These are phyloP conservation scores for Orbilia quercus DNA, from an alignment of 2,329 filamentous ascomycete genomes.

Conservation along the genomic window DNA sequence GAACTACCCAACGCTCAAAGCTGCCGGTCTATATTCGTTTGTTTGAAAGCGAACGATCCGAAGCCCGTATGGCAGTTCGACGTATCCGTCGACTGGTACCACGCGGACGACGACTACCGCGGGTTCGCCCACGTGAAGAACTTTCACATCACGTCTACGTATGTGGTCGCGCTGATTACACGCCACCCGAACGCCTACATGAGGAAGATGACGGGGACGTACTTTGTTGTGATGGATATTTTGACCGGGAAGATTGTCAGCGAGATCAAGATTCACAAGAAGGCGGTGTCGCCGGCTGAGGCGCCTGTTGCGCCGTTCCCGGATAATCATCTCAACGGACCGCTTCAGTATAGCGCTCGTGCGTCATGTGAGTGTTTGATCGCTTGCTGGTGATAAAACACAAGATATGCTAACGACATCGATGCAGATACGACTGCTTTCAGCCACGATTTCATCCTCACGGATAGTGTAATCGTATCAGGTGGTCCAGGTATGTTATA, in stretches of 20 bases:
- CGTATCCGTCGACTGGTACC: conserved; percentile 58
- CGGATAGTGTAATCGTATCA: conserved; percentile 60
- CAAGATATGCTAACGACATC: neutral
- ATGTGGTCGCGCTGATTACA: conserved; percentile 60
- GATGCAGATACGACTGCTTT: conserved; percentile 59
- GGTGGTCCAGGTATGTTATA: conserved; percentile 58
- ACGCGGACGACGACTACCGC: conserved; percentile 57
- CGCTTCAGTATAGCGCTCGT: conserved; percentile 32
- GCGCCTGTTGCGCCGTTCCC: conserved; percentile 14
- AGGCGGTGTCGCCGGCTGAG: conserved; percentile 48
- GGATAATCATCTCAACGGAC: conserved; percentile 13
- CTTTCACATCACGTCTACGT: conserved; percentile 60
- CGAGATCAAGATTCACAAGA: conserved; percentile 54
- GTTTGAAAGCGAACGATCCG: conserved; percentile 48
- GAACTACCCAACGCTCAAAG: conserved; percentile 47
- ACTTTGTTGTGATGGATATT: conserved; percentile 58
- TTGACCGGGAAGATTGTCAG: conserved; percentile 41
- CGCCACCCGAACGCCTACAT: conserved; percentile 58
- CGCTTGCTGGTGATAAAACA: neutral
- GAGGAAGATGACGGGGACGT: conserved; percentile 60
- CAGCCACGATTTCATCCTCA: conserved; percentile 60
- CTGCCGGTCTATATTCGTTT: conserved; percentile 38
- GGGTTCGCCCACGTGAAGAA: conserved; percentile 60
- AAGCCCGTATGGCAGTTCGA: conserved; percentile 59
- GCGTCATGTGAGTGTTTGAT: conserved; percentile 37